A percentile compares a stretch with the other conserved stretches of the same genome.
Conservation (phyloP, 2,329 filamentous ascomycete species). For the Ploettnerulaceae sp. region DNA sequence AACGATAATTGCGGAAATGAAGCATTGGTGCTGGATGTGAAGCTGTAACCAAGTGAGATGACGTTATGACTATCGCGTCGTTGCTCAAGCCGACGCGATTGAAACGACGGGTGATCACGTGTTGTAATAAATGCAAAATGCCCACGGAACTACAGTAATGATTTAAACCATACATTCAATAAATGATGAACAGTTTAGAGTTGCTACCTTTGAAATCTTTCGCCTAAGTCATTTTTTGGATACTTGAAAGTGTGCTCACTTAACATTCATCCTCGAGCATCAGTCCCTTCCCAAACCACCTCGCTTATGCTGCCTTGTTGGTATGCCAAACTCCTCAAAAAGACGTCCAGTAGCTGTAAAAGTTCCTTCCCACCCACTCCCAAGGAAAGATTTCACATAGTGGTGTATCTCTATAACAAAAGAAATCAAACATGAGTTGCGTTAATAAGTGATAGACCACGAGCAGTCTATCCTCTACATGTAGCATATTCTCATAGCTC, state of each 20-base stretch:
- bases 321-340: slow-evolving; percentile 28
- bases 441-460: too few relatives aligned
- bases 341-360: slow-evolving; percentile 12
- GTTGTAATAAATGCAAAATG: neutral
- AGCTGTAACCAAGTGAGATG: neutral
- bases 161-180: too few relatives aligned
- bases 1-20: neutral
- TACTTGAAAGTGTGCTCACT: neutral
- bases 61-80: neutral
- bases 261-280: slow-evolving; percentile 3
- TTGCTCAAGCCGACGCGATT: slow-evolving; percentile 1
- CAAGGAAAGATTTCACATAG: slow-evolving; percentile 15
- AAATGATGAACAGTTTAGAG: neutral
- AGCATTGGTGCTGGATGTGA: neutral
- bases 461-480: neutral
- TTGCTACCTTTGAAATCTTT: neutral
- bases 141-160: too few relatives aligned
- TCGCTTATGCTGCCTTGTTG: slow-evolving; percentile 26
- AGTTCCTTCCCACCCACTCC: slow-evolving; percentile 9
- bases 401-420: slow-evolving; percentile 26
- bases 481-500: slow-evolving; percentile 22
- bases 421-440: too few relatives aligned
- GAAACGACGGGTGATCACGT: neutral
- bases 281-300: slow-evolving; percentile 36
- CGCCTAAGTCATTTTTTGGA: too few relatives aligned